Percentiles rank a stretch among this genome's conserved stretches.
Evolutionary conservation across 257 asterid genomes (phyloP).

Genomic region (Galeopsis tetrahit): DNA sequence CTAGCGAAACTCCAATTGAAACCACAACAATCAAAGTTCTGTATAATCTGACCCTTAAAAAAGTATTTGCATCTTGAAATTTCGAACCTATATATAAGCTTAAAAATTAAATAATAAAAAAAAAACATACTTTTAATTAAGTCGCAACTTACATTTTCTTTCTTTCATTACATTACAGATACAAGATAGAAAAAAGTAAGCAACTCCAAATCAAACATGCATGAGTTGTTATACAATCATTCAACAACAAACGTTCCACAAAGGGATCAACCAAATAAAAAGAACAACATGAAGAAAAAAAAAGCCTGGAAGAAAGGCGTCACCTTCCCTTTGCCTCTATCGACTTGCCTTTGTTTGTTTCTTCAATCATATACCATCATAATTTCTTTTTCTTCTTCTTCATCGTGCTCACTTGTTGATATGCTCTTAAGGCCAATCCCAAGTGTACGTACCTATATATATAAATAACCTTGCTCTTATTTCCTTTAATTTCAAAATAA

Average conservation of each 20-base stretch:
- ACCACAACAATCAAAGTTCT: no score
- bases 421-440: neutral
- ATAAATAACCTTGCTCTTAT: slow-evolving; percentile 4
- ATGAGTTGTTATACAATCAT: neutral
- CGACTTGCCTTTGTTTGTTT: slow-evolving; percentile 43
- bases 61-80: no score
- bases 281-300: neutral
- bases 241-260: neutral
- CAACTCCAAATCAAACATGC: neutral
- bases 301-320: slow-evolving; percentile 54
- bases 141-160: no score
- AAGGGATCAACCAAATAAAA: neutral
- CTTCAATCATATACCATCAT: slow-evolving; percentile 4
- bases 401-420: slow-evolving; percentile 4
- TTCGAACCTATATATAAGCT: no score
- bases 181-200: neutral
- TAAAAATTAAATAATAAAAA: no score
- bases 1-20: no score
- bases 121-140: no score
- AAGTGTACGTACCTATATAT: neutral
- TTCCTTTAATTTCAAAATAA: neutral
- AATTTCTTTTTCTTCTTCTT: slow-evolving; percentile 24
- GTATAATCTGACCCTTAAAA: no score
- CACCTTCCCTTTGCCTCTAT: slow-evolving; percentile 54
- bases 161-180: no score